Evolutionary conservation across 495 filamentous ascomycete genomes (phyloP), one percentile per base, ranked within the genome.

Genomic region (Aspergillus sparsus): DNA sequence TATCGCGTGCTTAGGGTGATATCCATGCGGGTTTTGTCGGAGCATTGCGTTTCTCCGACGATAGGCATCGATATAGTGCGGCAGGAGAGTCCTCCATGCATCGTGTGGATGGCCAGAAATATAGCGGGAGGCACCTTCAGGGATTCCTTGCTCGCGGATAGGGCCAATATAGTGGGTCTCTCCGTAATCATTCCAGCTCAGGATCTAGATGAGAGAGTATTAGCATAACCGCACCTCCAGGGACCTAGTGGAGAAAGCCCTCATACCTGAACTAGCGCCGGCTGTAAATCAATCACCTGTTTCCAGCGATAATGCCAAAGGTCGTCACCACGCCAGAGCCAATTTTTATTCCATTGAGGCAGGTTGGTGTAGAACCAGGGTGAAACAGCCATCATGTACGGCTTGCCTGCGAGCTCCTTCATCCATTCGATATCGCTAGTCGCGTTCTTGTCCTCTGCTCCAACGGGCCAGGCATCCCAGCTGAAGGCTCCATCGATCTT

Each of bases 381-480:
- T 13, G 87, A 86, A 12, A 90, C 84, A 13, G 84, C 82, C 89
- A 91, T 91, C 89, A 92, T 91, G 72, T 86, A 92, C 6, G 84
- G 76, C 70, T 89, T 89, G 1, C 77, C 80, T 7, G 63, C 68
- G 10, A 83, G 70, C 15, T 70, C 72, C 9, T 74, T 67, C 39
- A 77, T 74, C 72, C 85, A 91, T 0, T 75, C 70, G 16, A 69
- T 59, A 61, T 92, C 89, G 31, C 77, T 77, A 15, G 71, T 70
- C 1, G 75, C 77, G 3, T 74, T 74, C 69, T 86, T 88, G 35
- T 80, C 74, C 1, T 73, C 67, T 3, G 82, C 74, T 15, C 85
- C 83, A 6, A 81, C 73, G 0, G 89, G 87, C 90, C 90, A 93
- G 4, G 88, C 87, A 62, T 85, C 85, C 89, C 90, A 92, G 39